Percentiles rank a stretch among this genome's conserved stretches.
Evolutionary conservation across 768 basidiomycete genomes (phyloP).

Genomic region (Pseudohyphozyma bogoriensis): DNA sequence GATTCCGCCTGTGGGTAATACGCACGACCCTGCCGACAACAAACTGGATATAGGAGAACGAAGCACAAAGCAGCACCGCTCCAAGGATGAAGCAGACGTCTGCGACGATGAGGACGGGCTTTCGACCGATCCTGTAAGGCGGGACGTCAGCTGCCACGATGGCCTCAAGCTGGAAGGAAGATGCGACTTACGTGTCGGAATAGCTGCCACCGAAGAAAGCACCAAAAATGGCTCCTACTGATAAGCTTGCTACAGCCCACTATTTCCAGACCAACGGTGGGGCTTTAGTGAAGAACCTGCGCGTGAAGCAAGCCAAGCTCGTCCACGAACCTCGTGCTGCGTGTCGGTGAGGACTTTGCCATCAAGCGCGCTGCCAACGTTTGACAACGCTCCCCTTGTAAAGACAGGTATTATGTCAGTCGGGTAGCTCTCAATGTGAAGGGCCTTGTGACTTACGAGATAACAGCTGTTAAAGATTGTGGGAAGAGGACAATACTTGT

Average conservation of each 20-base stretch:
- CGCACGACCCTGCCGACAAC: background rate
- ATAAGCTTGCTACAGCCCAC: constrained; percentile 2
- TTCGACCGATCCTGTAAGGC: constrained; percentile 2
- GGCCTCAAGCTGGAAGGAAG: background rate
- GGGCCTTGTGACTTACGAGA: too few species aligned
- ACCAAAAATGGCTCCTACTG: background rate
- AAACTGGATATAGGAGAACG: background rate
- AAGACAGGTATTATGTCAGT: too few species aligned
- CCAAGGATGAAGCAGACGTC: constrained; percentile 4
- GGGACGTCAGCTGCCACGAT: background rate
- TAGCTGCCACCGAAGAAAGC: background rate
- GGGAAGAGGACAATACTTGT: too few species aligned
- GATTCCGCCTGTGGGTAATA: background rate
- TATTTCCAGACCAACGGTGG: too few species aligned
- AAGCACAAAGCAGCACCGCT: constrained; percentile 3
- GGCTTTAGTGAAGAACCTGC: too few species aligned
- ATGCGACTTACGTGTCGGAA: background rate
- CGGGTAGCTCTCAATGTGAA: too few species aligned
- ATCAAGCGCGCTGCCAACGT: constrained; percentile 1
- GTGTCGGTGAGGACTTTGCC: background rate
- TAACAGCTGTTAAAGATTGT: too few species aligned
- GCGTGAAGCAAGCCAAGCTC: background rate
- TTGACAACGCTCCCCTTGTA: too few species aligned
- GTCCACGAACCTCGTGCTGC: background rate
- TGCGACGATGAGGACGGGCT: constrained; percentile 2